A percentile compares a stretch with the other conserved stretches of the same genome.
Conservation (phyloP, 2,329 filamentous ascomycete genomes). For the Podosphaera fusca region DNA sequence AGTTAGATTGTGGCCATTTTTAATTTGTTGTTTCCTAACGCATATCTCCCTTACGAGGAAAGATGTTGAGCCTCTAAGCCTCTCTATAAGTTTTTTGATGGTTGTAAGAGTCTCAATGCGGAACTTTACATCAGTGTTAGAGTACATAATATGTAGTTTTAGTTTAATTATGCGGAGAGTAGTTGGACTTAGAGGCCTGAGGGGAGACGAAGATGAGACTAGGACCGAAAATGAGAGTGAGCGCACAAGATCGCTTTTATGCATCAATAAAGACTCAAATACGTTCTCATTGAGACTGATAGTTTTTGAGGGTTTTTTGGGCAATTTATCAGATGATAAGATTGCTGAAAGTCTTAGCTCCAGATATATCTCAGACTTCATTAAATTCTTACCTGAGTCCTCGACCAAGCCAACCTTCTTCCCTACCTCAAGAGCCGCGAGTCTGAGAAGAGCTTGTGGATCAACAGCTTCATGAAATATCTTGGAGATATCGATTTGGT, state of each 20-base stretch:
- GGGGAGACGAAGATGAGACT: constrained; percentile 50
- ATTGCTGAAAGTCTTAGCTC: constrained; percentile 6
- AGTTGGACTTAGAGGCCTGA: constrained; percentile 41
- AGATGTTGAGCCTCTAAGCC: constrained; percentile 43
- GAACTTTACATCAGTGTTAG: constrained; percentile 69
- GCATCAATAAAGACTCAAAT: constrained; percentile 28
- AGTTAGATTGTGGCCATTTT: neutral
- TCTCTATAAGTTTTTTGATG: constrained; percentile 52
- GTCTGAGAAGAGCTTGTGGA: constrained; percentile 32
- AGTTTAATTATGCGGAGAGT: constrained; percentile 38
- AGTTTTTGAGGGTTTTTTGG: constrained; percentile 14
- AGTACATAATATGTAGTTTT: constrained; percentile 49
- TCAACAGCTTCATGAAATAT: constrained; percentile 24
- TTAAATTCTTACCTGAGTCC: constrained; percentile 30
- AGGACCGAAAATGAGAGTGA: constrained; percentile 65
- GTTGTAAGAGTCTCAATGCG: constrained; percentile 59
- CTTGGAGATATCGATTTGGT: constrained; percentile 23
- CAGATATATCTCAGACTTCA: constrained; percentile 1
- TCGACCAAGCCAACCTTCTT: constrained; percentile 48
- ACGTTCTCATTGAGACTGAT: constrained; percentile 20
- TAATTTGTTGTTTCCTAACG: constrained; percentile 5
- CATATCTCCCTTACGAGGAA: constrained; percentile 23
- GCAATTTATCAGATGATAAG: constrained; percentile 18
- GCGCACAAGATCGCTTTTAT: constrained; percentile 40
- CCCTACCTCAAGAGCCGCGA: constrained; percentile 45